Base-by-base conservation (phyloP, 345 rosid species). In the Turritis glabra region DNA sequence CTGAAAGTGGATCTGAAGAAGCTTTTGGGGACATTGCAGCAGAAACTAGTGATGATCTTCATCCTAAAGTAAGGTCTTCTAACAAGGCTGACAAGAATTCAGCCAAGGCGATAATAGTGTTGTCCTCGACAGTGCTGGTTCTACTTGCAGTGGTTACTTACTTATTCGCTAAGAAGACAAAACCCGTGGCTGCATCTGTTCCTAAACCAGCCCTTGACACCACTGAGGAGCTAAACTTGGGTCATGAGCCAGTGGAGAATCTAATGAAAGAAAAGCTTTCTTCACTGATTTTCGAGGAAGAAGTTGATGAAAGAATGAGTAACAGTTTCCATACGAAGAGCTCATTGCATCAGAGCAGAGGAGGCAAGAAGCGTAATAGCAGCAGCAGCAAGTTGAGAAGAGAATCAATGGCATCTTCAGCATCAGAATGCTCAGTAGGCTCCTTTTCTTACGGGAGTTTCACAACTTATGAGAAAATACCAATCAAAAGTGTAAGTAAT, bases 401-500 rank as follows among this genome's bases (percentile, higher is more conserved):
- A 33, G 96, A 88, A 72, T 88, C 94, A 11, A 61, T 83, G 63
- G 93, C 90, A 62, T 81, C 90, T 57, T 89, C 93, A 22, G 92
- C 90, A 74, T 87, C 90, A 46, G 97, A 87, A 55, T 65, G 72
- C 82, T 93, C 93, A 0, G 35, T 50, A 46, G 68, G 44, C 7
- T 83, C 93, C 21, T 61, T 67, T 19, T 93, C 97, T 11, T 87
- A 85, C 3, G 96, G 97, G 41, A 89, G 98, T 70, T 90, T 89
- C 82, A 93, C 96, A 55, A 80, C 90, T 1, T 93, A 84, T 21
- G 92, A 93, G 82, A 90, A 82, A 70, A 66, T 90, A 33, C 79
- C 85, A 7, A 72, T n/a, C 82, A 88, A 90, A 79, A 81, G 59
- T 35, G 98, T 93, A 64, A 84, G 95, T 74, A 41, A 27, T 2